Base-by-base conservation (phyloP, 2,329 filamentous ascomycete species). In the Eutypa lata region DNA sequence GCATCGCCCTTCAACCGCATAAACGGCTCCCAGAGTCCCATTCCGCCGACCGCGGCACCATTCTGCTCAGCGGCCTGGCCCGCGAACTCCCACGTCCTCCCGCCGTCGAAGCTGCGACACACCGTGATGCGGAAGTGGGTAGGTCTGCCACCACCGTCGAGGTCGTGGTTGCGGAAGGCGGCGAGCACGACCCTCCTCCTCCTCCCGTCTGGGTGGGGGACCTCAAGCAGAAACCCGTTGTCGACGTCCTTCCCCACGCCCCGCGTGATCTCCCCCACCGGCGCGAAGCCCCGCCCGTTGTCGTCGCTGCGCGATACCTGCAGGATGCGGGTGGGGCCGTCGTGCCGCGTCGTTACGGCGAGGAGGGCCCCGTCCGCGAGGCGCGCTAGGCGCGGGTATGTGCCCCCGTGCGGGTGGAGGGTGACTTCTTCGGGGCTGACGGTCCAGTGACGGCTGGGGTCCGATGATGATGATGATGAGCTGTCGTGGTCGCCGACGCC, bases 1-100 rank as follows among this genome's bases (percentile, higher is more conserved):
- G 44, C 63, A 56, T 77, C 73, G 1, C 77, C 65, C 42, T 8
- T 68, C 14, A 73, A 53, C 1, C 75, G 68, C 70, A 79, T 75
- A 53, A 78, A 79, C 0, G 77, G 77, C 59, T 79, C 77, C 77
- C 76, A 79, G 18, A 78, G 63, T 0, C 76, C 76, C 50, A 68
- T 73, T 51, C 77, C 74, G 1, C 61, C 58, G 16, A 70, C 74
- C 49, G 70, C 68, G 3, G 69, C 68, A 1, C 73, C 67, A 42
- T 65, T 74, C 7, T 62, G 76, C 65, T 78, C 71, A 0, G 64
- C 66, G 3, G 75, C 76, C 58, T 78, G 75, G 21, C 73, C 70
- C 2, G 72, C 65, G 57, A 68, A 79, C 3, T 54, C 54, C 76
- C 76, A 79, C 3, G 59, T 68, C 1, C 63, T 65, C 1, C 76